phyloP scores from a whole-genome alignment of 2,329 filamentous ascomycete genomes.

The Beauveria scarabaeidicola region DNA sequence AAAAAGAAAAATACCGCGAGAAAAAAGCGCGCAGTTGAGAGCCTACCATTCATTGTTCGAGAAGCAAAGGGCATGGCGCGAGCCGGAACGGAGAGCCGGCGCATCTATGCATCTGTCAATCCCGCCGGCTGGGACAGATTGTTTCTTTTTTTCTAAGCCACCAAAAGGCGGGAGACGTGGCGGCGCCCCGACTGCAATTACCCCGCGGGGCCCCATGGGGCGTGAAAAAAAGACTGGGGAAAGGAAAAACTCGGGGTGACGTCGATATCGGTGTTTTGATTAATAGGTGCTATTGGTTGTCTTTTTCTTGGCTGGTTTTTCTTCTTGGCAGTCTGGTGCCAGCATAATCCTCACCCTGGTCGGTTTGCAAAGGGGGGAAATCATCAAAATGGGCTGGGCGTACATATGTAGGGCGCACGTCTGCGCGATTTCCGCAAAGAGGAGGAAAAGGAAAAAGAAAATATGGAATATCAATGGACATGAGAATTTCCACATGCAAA shows the following conservation, averaged over 20 bases:
- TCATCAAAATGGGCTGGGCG: not conserved
- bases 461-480: not conserved
- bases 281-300: not conserved
- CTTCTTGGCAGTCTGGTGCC: not conserved
- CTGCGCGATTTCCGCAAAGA: not conserved
- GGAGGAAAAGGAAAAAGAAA: not conserved
- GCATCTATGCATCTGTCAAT: not conserved
- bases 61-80: not conserved
- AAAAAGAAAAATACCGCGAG: too few relatives aligned
- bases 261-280: not conserved
- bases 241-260: not conserved
- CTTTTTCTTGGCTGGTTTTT: not conserved
- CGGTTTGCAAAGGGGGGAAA: not conserved
- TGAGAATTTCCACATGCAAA: not conserved
- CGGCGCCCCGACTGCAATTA: not conserved
- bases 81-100: not conserved
- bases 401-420: too few relatives aligned
- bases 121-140: not conserved
- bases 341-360: not conserved
- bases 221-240: not conserved
- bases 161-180: not conserved
- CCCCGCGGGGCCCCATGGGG: conserved; percentile 6
- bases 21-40: too few relatives aligned
- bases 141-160: not conserved
- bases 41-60: too few relatives aligned